phyloP scores from a whole-genome alignment of 345 rosid species.

The Bruguiera sexangula region DNA sequence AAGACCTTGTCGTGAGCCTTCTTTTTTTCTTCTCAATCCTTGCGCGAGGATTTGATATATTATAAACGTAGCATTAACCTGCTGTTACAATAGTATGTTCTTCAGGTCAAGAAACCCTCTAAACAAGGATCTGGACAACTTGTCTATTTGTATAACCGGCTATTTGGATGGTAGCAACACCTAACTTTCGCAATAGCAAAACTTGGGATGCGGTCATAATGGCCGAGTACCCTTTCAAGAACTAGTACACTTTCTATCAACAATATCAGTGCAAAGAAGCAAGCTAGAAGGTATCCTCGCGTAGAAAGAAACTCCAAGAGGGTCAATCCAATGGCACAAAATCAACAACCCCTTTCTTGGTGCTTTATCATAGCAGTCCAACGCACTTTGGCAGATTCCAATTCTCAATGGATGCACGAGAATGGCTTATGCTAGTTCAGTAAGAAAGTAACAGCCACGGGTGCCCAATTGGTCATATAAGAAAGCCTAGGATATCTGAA shows the following conservation, averaged over 20 bases:
- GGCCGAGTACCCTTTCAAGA: not conserved
- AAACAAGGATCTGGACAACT: too few relatives aligned
- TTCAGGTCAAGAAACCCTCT: too few relatives aligned
- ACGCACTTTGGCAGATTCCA: not conserved
- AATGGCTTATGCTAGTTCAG: not conserved
- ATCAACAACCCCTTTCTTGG: not conserved
- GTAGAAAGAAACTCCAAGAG: not conserved
- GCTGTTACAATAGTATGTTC: too few relatives aligned
- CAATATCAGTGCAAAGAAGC: not conserved
- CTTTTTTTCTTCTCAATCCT: too few relatives aligned
- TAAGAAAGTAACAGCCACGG: not conserved
- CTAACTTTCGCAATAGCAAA: not conserved
- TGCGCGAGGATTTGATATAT: too few relatives aligned
- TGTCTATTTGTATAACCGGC: not conserved
- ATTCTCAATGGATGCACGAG: not conserved
- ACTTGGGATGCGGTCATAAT: not conserved
- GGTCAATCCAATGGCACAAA: not conserved
- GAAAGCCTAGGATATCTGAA: not conserved
- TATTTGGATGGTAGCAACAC: not conserved
- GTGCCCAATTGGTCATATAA: slow-evolving; percentile 4
- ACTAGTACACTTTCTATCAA: not conserved
- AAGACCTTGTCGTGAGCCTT: too few relatives aligned
- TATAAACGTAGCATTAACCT: too few relatives aligned
- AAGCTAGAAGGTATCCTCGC: not conserved
- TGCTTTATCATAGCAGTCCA: not conserved